A percentile compares a stretch with the other conserved stretches of the same genome.
Evolutionary conservation across 176 grass and related monocot species (phyloP).

Genomic region (Triticum aestivum): DNA sequence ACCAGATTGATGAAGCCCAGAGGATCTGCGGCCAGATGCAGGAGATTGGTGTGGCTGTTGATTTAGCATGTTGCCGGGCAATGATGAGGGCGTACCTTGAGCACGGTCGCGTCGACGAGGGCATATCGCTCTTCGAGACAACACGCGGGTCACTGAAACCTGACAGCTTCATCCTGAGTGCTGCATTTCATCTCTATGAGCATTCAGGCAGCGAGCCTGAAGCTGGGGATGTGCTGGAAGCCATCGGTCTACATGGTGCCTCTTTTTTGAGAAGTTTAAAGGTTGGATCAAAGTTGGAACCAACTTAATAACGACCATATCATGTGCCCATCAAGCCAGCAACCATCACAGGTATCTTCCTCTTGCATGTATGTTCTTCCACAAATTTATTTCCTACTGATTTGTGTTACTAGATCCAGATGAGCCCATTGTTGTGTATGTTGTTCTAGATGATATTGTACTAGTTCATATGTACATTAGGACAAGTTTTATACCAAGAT

Average conservation of each 20-base stretch:
- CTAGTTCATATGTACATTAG: neutral
- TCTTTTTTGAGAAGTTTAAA: slow-evolving; percentile 68
- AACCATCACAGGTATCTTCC: neutral
- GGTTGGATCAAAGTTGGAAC: slow-evolving; percentile 54
- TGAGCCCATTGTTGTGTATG: neutral
- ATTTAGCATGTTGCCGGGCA: slow-evolving; percentile 63
- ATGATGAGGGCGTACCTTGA: slow-evolving; percentile 86
- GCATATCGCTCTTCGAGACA: slow-evolving; percentile 65
- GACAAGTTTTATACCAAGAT: neutral
- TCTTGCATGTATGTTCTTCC: neutral
- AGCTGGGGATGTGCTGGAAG: slow-evolving; percentile 52
- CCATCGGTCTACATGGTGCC: slow-evolving; percentile 43
- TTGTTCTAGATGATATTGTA: neutral
- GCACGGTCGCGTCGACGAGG: slow-evolving; percentile 48
- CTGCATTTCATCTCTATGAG: slow-evolving; percentile 71
- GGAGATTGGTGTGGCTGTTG: slow-evolving; percentile 42
- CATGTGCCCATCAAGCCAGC: neutral
- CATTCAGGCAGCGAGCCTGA: slow-evolving; percentile 47
- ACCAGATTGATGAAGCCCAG: slow-evolving; percentile 47
- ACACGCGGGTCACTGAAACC: slow-evolving; percentile 42
- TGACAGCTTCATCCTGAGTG: slow-evolving; percentile 78
- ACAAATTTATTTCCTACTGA: neutral
- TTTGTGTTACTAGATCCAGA: neutral
- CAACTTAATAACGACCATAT: neutral
- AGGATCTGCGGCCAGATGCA: slow-evolving; percentile 57